These are phyloP conservation scores for Tylopilus sp. DNA, from an alignment of 768 basidiomycete species.

Conservation along the genomic window DNA sequence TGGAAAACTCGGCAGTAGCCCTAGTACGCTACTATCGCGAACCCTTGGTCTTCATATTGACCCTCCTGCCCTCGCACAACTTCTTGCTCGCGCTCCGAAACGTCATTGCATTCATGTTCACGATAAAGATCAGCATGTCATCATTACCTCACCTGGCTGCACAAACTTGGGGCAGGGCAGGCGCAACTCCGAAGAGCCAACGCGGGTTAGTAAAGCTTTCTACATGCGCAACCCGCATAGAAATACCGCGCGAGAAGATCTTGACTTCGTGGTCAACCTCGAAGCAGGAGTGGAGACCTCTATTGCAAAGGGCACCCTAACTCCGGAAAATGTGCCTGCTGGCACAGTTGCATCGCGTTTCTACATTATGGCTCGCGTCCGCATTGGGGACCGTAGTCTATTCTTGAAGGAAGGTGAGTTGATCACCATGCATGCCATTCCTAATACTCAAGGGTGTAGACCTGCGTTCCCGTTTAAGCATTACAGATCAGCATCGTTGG, in stretches of 20 bases:
- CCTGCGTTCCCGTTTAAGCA: slow-evolving; percentile 25
- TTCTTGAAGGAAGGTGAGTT: slow-evolving; percentile 40
- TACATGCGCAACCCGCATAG: slow-evolving; percentile 40
- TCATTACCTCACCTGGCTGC: slow-evolving; percentile 28
- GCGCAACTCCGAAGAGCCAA: background rate
- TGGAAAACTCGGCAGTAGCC: slow-evolving; percentile 11
- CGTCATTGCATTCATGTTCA: slow-evolving; percentile 40
- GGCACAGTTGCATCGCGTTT: slow-evolving; percentile 36
- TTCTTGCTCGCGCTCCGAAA: slow-evolving; percentile 43
- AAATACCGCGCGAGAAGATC: slow-evolving; percentile 37
- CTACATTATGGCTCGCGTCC: slow-evolving; percentile 43
- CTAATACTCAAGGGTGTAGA: slow-evolving; percentile 26
- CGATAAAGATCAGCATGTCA: slow-evolving; percentile 31
- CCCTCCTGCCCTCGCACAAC: slow-evolving; percentile 47
- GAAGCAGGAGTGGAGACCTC: background rate
- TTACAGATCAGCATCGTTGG: slow-evolving; percentile 45
- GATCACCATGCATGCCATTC: background rate
- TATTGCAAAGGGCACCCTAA: background rate
- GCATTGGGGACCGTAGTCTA: slow-evolving; percentile 43
- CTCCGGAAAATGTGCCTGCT: slow-evolving; percentile 5
- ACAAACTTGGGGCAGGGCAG: background rate
- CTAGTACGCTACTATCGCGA: slow-evolving; percentile 40
- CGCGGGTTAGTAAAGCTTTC: slow-evolving; percentile 25
- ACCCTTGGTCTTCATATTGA: slow-evolving; percentile 51
- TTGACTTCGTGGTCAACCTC: slow-evolving; percentile 29